A percentile compares a stretch with the other conserved stretches of the same genome.
Evolutionary conservation across 331 rosid genomes (phyloP).

Genomic region (Malus hybrid): DNA sequence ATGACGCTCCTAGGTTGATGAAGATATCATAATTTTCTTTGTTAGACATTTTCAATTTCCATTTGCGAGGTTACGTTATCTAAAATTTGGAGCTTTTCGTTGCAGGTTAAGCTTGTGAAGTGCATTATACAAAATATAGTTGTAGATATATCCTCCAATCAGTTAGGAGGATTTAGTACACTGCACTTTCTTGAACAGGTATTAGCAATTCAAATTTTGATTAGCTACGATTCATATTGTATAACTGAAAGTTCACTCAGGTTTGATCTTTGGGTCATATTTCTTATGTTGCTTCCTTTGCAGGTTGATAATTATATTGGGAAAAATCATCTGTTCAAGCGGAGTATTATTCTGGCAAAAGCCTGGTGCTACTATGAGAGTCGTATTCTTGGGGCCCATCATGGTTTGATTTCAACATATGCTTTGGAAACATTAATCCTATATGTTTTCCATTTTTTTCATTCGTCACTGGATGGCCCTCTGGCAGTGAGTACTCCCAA

Average conservation of each 20-base stretch:
- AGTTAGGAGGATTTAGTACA: conserved; percentile 88
- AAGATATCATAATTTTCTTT: too few relatives aligned
- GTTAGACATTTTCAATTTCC: background rate
- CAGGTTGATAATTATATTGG: conserved; percentile 65
- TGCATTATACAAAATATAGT: conserved; percentile 73
- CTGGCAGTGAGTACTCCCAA: conserved; percentile 53
- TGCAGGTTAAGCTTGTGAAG: conserved; percentile 94
- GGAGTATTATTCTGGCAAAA: conserved; percentile 70
- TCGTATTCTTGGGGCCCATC: conserved; percentile 85
- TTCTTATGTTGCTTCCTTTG: background rate
- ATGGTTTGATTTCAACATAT: conserved; percentile 84
- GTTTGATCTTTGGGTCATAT: background rate
- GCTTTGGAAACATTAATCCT: conserved; percentile 84
- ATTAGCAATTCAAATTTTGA: background rate
- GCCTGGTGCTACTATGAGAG: conserved; percentile 95
- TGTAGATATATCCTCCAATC: conserved; percentile 89
- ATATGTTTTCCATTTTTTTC: conserved; percentile 65
- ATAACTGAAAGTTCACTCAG: background rate
- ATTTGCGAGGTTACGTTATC: background rate
- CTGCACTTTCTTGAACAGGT: conserved; percentile 91
- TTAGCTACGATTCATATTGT: background rate
- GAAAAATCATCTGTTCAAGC: conserved; percentile 79
- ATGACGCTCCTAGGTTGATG: too few relatives aligned
- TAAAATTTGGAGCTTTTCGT: conserved; percentile 11
- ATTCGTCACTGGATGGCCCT: conserved; percentile 60